A percentile compares a stretch with the other conserved stretches of the same genome.
Conservation (phyloP, 495 filamentous ascomycete genomes). For the Sordaria brevicollis region DNA sequence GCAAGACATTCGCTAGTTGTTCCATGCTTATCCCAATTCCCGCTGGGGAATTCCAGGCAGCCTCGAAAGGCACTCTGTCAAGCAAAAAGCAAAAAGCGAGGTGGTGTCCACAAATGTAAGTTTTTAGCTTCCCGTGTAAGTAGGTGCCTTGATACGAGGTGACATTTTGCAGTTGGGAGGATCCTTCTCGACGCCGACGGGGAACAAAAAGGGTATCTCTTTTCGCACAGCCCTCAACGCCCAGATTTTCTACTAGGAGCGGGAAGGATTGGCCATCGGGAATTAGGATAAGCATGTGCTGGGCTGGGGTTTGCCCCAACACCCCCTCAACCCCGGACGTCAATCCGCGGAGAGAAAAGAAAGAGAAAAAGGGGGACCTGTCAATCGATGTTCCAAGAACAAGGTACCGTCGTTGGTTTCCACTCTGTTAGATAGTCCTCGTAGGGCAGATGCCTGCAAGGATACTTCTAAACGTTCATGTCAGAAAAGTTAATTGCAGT, state of each 20-base stretch:
- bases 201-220: too few relatives aligned
- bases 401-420: background rate
- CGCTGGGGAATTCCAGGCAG: background rate
- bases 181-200: background rate
- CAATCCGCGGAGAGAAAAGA: background rate
- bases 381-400: background rate
- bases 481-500: background rate
- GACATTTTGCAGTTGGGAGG: background rate
- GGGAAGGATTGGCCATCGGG: background rate
- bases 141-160: background rate
- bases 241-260: background rate
- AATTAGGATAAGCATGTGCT: background rate
- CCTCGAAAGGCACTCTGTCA: too few relatives aligned
- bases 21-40: background rate
- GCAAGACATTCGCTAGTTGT: too few relatives aligned
- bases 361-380: background rate
- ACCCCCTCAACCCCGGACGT: background rate
- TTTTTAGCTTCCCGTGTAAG: background rate
- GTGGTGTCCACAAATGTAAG: background rate
- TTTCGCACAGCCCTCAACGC: background rate
- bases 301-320: background rate
- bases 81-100: background rate
- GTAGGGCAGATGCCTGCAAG: background rate
- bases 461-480: too few relatives aligned
- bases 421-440: background rate